Conservation (phyloP, 306 rosid genomes). For the Dryas alaskensis region DNA sequence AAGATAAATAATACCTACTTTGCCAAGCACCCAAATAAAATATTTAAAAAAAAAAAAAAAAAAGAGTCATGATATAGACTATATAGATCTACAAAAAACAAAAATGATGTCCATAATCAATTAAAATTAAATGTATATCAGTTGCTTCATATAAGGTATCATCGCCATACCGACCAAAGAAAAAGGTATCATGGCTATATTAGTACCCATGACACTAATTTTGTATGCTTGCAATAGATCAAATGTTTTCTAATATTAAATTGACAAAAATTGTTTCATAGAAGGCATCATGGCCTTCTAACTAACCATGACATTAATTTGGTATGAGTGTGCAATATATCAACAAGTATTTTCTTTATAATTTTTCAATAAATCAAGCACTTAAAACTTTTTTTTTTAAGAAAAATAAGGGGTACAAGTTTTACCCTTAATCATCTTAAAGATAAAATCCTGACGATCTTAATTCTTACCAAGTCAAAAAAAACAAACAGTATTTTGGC, state of each 20-base stretch:
- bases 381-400: background rate
- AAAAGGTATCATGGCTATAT: too few relatives aligned
- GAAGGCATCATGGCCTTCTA: background rate
- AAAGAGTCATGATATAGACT: background rate
- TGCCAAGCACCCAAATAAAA: background rate
- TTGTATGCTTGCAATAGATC: background rate
- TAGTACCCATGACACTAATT: too few relatives aligned
- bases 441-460: background rate
- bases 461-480: background rate
- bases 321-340: too few relatives aligned
- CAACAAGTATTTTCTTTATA: too few relatives aligned
- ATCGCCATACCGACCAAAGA: too few relatives aligned
- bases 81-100: background rate
- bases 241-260: background rate
- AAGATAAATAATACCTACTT: background rate
- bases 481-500: background rate
- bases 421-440: background rate
- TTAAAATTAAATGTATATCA: background rate
- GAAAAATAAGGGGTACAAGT: background rate
- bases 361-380: background rate
- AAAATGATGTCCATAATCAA: background rate
- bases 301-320: background rate
- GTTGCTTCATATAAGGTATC: too few relatives aligned
- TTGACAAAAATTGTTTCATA: background rate
- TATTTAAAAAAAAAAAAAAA: background rate